Evolutionary conservation across 331 rosid genomes (phyloP), one percentile per base, ranked within the genome.

Genomic region (Quercus tomentella): DNA sequence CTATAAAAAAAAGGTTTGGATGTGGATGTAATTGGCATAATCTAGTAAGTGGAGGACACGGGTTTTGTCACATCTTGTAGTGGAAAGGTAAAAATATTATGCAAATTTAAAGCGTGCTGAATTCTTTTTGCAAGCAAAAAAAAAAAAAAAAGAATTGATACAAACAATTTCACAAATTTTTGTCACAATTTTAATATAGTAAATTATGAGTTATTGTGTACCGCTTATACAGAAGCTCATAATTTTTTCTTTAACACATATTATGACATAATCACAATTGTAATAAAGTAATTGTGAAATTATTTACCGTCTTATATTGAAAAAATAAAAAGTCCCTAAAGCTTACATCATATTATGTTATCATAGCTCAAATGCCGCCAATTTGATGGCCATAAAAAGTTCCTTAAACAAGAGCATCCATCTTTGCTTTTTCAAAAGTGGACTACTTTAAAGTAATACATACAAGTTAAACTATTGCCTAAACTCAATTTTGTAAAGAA

Each of bases 291-390:
- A 41, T 41, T 41, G 0, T 9, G 0, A 41, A 41, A 41, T 41
- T 9, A 41, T 41, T 41, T 9, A 37, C 10, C 0, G 49, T 41
- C 49, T 41, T 41, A 41, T 41, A 8, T 41, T 41, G 12, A 41
- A 41, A 41, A 41, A 2, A 41, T 9, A 41, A 41, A 9, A 41
- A 9, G 49, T 41, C 1, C 12, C 49, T 12, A 49, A 49, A 49
- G 18, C 18, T 49, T 12, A 49, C 55, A 4, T 4, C 55, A 41
- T 41, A 41, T 41, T 1, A 41, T 10, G 49, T 41, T 2, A 41
- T 41, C 49, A 1, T 49, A 14, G 55, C 18, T 74, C 81, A 52
- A 25, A 17, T 62, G 84, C 85, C 78, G 74, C 79, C 79, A 56
- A 56, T 73, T 73, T 26, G 85, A 79, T 66, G 22, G 68, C 57